Evolutionary conservation across 345 rosid species (phyloP).

Genomic region (Limnanthes douglasii): DNA sequence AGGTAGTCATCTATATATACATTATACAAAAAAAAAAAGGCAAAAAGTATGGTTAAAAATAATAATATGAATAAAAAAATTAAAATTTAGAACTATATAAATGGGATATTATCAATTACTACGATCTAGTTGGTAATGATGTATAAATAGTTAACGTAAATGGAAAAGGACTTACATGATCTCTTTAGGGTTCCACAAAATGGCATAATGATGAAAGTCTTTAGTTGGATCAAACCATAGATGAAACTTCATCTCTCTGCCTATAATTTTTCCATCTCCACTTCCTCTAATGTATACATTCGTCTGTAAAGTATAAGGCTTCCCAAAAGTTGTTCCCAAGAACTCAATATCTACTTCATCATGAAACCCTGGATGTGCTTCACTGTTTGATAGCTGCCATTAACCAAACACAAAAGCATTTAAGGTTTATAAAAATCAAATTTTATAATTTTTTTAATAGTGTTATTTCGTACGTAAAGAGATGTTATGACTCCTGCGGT

Average conservation of each 20-base stretch:
- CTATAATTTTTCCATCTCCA: conserved; percentile 82
- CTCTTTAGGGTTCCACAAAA: conserved; percentile 83
- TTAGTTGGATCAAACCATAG: conserved; percentile 94
- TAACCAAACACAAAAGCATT: conserved; percentile 1
- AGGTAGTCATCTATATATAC: too few species aligned
- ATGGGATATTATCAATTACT: not conserved
- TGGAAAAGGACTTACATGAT: conserved; percentile 51
- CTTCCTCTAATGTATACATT: conserved; percentile 93
- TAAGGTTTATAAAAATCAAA: not conserved
- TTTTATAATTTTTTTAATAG: not conserved
- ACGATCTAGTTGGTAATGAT: too few species aligned
- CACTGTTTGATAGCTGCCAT: conserved; percentile 68
- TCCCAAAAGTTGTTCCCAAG: conserved; percentile 86
- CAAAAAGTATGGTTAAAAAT: too few species aligned
- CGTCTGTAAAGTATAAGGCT: conserved; percentile 88
- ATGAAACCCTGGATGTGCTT: conserved; percentile 80
- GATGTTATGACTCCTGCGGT: conserved; percentile 96
- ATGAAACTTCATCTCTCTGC: conserved; percentile 88
- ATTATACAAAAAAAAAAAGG: conserved; percentile 1
- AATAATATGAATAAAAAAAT: not conserved
- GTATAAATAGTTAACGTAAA: too few species aligned
- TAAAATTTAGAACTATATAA: not conserved
- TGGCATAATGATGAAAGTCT: conserved; percentile 76
- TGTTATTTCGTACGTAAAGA: conserved; percentile 49
- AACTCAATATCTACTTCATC: conserved; percentile 97